Base-by-base conservation (phyloP, 164 flowering plant genomes). In the Macadamia integrifolia region DNA sequence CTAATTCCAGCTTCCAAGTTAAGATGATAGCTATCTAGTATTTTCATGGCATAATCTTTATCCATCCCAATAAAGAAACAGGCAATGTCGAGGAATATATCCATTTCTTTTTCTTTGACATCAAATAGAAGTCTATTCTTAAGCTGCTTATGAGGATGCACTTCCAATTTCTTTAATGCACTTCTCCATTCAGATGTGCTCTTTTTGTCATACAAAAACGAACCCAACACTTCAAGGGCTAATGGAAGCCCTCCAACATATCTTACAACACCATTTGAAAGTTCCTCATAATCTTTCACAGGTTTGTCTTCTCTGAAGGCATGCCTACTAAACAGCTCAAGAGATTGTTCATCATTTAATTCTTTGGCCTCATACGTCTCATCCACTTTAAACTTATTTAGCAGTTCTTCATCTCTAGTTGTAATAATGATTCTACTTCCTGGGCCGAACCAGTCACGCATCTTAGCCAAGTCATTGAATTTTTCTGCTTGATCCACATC, bases 221-320 rank as follows among this genome's bases (percentile, higher is more conserved):
- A 52, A 43, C 69, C 69, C 1, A 66, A 30, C 2, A 66, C 69
- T 29, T 66, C 31, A 15, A 66, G 69, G 17, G 69, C 61, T 57
- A 53, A 35, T 18, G 61, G 50, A n/a, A 32, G 28, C 18, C 57
- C 17, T 52, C 57, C 57, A 52, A 35, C 32, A 56, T 42, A 40
- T 13, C 7, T 1, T 14, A 42, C 62, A 6, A 53, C 30, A 17
- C 58, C 13, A 2, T 56, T 35, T 13, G 69, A 31, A n/a, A 66
- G n/a, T 5, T 57, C 13, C 48, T 40, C 60, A 56, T 14, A 66
- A 14, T 58, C 61, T 32, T 57, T 35, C 31, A 8, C n/a, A 1
- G 61, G 69, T 3, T 40, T 2, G 29, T 56, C 13, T 30, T 6
- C 15, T 14, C 23, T 35, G 50, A 66, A 66, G 61, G 61, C 61